A percentile compares a stretch with the other conserved stretches of the same genome.
phyloP scores from a whole-genome alignment of 306 rosid species.

The Cicer judaicum region DNA sequence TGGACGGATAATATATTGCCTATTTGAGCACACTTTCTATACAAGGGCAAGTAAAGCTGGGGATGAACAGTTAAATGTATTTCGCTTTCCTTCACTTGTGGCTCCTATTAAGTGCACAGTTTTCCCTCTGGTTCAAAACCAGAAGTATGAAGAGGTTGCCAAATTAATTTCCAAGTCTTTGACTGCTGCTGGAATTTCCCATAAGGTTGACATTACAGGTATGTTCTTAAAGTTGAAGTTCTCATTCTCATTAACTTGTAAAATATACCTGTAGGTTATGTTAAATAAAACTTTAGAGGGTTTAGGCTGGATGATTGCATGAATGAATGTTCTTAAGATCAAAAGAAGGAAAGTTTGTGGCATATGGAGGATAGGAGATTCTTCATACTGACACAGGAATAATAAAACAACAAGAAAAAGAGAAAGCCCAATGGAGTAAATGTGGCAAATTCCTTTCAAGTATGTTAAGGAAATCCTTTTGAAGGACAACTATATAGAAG shows the following conservation, averaged over 20 bases:
- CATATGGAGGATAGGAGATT: too few relatives aligned
- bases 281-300: not conserved
- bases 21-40: conserved; percentile 89
- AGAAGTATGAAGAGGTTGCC: conserved; percentile 78
- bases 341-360: not conserved
- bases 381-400: too few relatives aligned
- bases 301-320: conserved; percentile 23
- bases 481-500: not conserved
- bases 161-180: conserved; percentile 81
- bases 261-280: not conserved
- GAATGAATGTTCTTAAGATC: conserved; percentile 3
- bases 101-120: conserved; percentile 99
- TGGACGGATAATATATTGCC: conserved; percentile 91
- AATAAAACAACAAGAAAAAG: not conserved
- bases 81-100: conserved; percentile 84
- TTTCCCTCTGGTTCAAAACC: conserved; percentile 92
- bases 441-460: not conserved
- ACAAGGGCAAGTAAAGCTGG: conserved; percentile 81
- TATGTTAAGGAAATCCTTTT: not conserved
- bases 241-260: not conserved
- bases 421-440: not conserved
- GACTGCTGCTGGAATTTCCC: conserved; percentile 78
- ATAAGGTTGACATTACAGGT: conserved; percentile 89
- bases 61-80: conserved; percentile 78
- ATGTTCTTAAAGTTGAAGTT: conserved; percentile 24